Evolutionary conservation across 768 basidiomycete genomes (phyloP), one percentile per base, ranked within the genome.

Genomic region (Sporobolomyces phaffii): DNA sequence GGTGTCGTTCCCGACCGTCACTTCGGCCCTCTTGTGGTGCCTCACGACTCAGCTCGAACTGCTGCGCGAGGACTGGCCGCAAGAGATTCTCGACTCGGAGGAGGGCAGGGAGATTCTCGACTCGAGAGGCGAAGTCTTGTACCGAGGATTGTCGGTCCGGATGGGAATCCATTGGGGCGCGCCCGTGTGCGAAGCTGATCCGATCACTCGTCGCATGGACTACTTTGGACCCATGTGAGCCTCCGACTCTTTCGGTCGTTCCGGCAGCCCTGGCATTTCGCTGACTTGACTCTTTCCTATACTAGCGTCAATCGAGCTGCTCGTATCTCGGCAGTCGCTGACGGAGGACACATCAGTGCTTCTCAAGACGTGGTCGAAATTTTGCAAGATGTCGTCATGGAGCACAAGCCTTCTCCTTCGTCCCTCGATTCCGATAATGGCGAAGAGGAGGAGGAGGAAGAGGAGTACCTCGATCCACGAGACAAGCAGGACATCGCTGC

Each of bases 121-220:
- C 57, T 43, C 81, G 0, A 72, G 86, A 14, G 87, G 86, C 7
- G 82, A 80, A 45, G 76, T 91, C 60, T 82, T 97, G 60, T 86
- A 89, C 43, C 84, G 92, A 8, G 96, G 96, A 9, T 79, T 99
- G 22, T 91, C 91, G 24, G 89, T 98, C 5, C 86, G 96, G 38
- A 98, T 99, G 93, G 94, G 96, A 44, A 88, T 99, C 45, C 96
- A 99, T 77, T 91, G 88, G 73, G 96, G 96, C 20, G 77, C 78
- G 26, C 96, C 96, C 0, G 83, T 89, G 33, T 96, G 91, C 75
- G 93, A 96, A 75, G 83, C 85, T 5, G 96, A 99, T 78, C 87
- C 88, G 3, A 86, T 91, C 75, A 94, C 91, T 6, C 81, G 86
- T 65, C 87, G 96, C 49, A 98, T 99, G 96, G 94, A 69, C 41